Conservation (phyloP, 2,329 filamentous ascomycete genomes). For the Trichoderma atrobrunneum region DNA sequence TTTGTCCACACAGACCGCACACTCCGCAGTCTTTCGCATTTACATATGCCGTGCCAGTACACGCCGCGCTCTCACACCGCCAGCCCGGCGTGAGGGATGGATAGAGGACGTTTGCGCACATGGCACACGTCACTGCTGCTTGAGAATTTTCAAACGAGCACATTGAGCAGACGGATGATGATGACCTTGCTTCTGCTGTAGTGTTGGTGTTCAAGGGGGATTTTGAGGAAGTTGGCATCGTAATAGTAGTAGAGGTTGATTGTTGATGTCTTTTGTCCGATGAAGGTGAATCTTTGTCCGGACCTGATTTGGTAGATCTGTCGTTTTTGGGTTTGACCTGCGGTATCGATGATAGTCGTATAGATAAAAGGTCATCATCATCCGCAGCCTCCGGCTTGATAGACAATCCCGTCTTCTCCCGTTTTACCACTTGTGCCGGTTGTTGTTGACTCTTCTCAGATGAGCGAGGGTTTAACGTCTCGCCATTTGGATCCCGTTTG, state of each 20-base stretch:
- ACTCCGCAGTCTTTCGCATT: conserved; percentile 68
- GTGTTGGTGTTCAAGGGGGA: not conserved
- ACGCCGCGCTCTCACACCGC: conserved; percentile 58
- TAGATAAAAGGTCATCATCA: not conserved
- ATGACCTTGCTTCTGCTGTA: not conserved
- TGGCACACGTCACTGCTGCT: conserved; percentile 56
- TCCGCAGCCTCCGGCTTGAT: conserved; percentile 4
- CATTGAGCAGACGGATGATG: conserved; percentile 47
- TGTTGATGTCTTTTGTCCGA: not conserved
- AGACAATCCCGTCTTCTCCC: not conserved
- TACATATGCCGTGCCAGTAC: conserved; percentile 56
- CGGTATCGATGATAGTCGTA: not conserved
- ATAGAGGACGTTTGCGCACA: conserved; percentile 69
- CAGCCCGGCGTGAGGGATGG: conserved; percentile 55
- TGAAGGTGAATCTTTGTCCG: not conserved
- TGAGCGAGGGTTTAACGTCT: not conserved
- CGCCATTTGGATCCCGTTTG: conserved; percentile 24
- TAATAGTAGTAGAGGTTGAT: not conserved
- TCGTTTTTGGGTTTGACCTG: not conserved
- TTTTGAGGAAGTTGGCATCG: not conserved
- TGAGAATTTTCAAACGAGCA: conserved; percentile 66
- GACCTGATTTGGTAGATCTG: not conserved
- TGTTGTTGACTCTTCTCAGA: not conserved
- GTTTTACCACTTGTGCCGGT: not conserved
- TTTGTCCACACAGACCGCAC: conserved; percentile 66